Evolutionary conservation across 306 rosid genomes (phyloP).

Genomic region (Glycyrrhiza uralensis): DNA sequence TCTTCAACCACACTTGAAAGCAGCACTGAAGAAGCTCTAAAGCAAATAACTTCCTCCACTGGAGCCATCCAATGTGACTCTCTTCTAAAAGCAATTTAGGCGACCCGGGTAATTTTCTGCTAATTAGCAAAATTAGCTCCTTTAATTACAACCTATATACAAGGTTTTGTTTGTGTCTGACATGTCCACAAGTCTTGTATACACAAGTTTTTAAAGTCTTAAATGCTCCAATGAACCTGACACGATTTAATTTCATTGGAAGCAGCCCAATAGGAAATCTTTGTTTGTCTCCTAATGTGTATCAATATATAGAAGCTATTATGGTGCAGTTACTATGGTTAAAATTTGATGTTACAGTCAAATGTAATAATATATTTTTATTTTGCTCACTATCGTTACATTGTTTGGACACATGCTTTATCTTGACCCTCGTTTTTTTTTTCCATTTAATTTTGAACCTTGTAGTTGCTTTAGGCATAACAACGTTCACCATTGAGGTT

Average conservation of each 20-base stretch:
- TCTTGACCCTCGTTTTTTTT: no score
- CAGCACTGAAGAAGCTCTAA: constrained; percentile 57
- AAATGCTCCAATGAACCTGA: neutral
- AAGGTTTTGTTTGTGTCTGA: neutral
- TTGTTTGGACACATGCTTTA: neutral
- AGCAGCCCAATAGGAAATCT: neutral
- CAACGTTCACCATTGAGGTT: no score
- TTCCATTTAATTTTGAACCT: no score
- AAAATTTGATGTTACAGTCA: neutral
- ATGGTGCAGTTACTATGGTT: neutral
- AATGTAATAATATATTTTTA: neutral
- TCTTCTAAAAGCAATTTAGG: neutral
- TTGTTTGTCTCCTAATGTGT: neutral
- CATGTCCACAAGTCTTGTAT: neutral
- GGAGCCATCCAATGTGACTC: neutral
- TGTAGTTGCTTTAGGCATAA: no score
- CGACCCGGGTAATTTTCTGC: neutral
- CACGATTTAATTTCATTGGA: neutral
- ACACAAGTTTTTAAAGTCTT: neutral
- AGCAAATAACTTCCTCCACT: neutral
- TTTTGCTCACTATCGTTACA: neutral
- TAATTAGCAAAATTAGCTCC: neutral
- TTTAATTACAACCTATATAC: neutral
- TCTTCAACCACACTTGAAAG: constrained; percentile 76
- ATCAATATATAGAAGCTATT: neutral